phyloP scores from a whole-genome alignment of 2,329 filamentous ascomycete genomes.

The Tetracladium maxilliforme region DNA sequence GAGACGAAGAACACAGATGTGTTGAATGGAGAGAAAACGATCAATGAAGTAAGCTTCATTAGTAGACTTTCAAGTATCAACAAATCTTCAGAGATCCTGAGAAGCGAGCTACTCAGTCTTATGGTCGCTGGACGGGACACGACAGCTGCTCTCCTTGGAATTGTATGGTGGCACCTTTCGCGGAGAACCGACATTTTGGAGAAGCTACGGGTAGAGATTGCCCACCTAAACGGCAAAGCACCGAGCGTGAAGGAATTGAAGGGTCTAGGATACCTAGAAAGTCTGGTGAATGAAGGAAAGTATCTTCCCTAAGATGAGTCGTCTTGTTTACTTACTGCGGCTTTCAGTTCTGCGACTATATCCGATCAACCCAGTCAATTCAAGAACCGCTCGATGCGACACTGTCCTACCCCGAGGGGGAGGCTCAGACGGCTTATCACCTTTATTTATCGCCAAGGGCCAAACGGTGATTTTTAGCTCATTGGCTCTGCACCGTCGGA shows the following conservation, averaged over 20 bases:
- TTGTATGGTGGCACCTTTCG: conserved; percentile 14
- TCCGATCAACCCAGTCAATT: conserved; percentile 37
- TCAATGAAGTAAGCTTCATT: too few species aligned
- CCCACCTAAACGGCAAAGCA: conserved; percentile 14
- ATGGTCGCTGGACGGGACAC: conserved; percentile 25
- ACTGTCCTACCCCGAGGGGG: conserved; percentile 19
- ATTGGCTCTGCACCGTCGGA: conserved; percentile 16
- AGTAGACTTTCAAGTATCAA: too few species aligned
- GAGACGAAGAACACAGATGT: conserved; percentile 28
- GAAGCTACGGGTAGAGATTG: conserved; percentile 16
- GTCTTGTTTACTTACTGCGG: too few species aligned
- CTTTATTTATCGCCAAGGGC: conserved; percentile 15
- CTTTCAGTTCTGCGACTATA: conserved; percentile 26
- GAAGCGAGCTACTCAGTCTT: conserved; percentile 18
- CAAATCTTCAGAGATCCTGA: too few species aligned
- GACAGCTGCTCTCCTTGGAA: conserved; percentile 21
- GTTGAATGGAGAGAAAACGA: conserved; percentile 22
- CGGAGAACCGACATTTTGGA: conserved; percentile 13
- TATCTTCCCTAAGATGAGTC: too few species aligned
- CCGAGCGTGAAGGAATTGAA: conserved; percentile 33
- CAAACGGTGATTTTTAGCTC: conserved; percentile 13
- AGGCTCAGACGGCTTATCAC: conserved; percentile 15
- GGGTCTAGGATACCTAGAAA: conserved; percentile 37
- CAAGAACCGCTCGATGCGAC: conserved; percentile 29
- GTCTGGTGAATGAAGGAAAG: conserved; percentile 39